These are phyloP conservation scores for Colletotrichum camelliae DNA, from an alignment of 2,329 filamentous ascomycete genomes.

Conservation along the genomic window DNA sequence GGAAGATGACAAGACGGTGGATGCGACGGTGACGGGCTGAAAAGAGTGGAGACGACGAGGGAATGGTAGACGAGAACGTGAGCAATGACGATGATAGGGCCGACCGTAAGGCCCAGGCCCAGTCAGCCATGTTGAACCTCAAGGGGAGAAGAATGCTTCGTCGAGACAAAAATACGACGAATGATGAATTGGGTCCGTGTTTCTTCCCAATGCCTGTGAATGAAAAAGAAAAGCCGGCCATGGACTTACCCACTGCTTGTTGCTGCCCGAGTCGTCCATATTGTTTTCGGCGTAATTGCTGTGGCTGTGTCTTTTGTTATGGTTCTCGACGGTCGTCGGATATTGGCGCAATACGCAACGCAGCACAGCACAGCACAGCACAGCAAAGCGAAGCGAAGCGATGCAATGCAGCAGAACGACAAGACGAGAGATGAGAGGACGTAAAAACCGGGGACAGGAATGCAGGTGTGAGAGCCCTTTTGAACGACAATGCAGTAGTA, in stretches of 20 bases:
- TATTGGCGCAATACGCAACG: not conserved
- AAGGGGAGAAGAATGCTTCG: not conserved
- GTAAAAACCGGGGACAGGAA: not conserved
- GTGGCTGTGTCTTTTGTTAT: not conserved
- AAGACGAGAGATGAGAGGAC: not conserved
- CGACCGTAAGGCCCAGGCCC: not conserved
- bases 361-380: not conserved
- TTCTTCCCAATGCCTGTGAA: not conserved
- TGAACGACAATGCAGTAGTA: not conserved
- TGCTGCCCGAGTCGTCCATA: constrained; percentile 33
- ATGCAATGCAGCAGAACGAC: not conserved
- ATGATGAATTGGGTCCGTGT: not conserved
- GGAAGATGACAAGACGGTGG: not conserved
- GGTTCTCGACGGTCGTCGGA: not conserved
- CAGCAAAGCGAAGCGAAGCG: not conserved
- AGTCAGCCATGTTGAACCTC: not conserved
- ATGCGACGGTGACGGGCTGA: not conserved
- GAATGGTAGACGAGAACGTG: constrained; percentile 1
- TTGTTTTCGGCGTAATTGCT: not conserved
- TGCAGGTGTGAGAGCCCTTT: constrained; percentile 15
- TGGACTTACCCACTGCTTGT: constrained; percentile 56
- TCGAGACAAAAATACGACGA: not conserved
- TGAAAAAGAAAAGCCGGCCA: not conserved
- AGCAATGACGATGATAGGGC: constrained; percentile 7
- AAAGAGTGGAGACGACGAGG: constrained; percentile 24